A percentile compares a stretch with the other conserved stretches of the same genome.
phyloP scores from a whole-genome alignment of 345 rosid genomes.

The Arabis alpina region DNA sequence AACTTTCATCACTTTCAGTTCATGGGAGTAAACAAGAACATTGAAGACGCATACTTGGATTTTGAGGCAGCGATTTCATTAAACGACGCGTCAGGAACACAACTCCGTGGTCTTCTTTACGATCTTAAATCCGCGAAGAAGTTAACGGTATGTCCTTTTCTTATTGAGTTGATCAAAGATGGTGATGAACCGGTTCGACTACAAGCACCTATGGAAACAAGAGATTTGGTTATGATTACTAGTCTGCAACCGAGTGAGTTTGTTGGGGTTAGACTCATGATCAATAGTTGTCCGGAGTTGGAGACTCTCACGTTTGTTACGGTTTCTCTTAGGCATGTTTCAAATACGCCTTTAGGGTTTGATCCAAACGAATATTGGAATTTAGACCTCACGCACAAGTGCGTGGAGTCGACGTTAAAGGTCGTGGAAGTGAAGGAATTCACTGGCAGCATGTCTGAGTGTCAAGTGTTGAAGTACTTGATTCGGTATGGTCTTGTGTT shows the following conservation, averaged over 20 bases:
- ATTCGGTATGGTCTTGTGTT: constrained; percentile 1
- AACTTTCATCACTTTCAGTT: background rate
- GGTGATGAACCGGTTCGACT: background rate
- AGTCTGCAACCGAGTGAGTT: background rate
- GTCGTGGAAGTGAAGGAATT: constrained; percentile 17
- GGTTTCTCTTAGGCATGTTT: background rate
- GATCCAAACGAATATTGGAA: background rate
- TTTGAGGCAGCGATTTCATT: background rate
- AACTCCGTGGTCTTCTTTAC: constrained; percentile 10
- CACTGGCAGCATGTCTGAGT: background rate
- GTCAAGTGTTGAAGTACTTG: background rate
- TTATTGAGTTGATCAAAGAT: background rate
- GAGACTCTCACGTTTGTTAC: constrained; percentile 17
- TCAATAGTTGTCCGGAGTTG: constrained; percentile 20
- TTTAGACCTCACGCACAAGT: background rate
- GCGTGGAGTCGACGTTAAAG: constrained; percentile 18
- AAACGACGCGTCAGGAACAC: background rate
- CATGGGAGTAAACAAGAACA: background rate
- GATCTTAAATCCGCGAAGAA: background rate
- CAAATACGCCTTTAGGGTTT: background rate
- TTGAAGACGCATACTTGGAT: constrained; percentile 14
- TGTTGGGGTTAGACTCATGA: constrained; percentile 2
- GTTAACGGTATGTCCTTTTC: background rate
- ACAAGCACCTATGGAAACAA: background rate
- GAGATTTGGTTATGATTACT: background rate